Base-by-base conservation (phyloP, 768 basidiomycete species). In the Mycena vitilis region DNA sequence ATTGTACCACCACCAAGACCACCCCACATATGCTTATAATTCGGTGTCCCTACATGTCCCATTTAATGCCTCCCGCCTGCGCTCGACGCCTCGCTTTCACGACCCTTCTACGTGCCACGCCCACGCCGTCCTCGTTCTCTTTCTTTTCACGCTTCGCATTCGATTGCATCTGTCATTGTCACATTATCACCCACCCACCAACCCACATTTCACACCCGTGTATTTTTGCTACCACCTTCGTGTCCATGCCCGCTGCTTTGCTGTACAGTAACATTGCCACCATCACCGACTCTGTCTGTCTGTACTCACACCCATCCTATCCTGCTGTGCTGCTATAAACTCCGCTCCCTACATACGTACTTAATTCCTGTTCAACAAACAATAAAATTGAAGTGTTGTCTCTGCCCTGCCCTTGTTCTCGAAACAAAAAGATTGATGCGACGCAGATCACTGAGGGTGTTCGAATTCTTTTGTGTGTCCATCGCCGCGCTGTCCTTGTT, bases 1-100 rank as follows among this genome's bases (percentile, higher is more conserved):
- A 36, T 20, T 69, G 67, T 69, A 69, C 54, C 47, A 68, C 54
- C 55, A 47, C 51, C 58, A 38, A 40, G 5, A 40, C 40, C 52
- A 40, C 40, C 52, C 51, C 20, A 1, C 59, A 3, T 48, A 56
- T 42, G 61, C 13, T 45, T 51, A 40, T 61, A 56, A 40, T 34
- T 56, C 52, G 65, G 40, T 66, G 53, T 52, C 55, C 25, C 34
- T 68, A 68, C 9, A 57, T 49, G 36, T 55, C 22, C 42, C 42
- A 44, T 68, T 68, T 68, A 68, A 11, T 68, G 44, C 45, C 58
- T 47, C 11, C 48, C 40, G 30, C 34, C 47, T 23, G 54, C 25
- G 54, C 62, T 55, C 25, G 54, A 57, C 37, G 54, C 63, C 51
- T 22, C 47, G 38, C 22, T 55, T 37, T 45, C 15, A 56, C 48